Evolutionary conservation across 768 basidiomycete genomes (phyloP), one percentile per base, ranked within the genome.

Genomic region (Sporobolomyces pararoseus): DNA sequence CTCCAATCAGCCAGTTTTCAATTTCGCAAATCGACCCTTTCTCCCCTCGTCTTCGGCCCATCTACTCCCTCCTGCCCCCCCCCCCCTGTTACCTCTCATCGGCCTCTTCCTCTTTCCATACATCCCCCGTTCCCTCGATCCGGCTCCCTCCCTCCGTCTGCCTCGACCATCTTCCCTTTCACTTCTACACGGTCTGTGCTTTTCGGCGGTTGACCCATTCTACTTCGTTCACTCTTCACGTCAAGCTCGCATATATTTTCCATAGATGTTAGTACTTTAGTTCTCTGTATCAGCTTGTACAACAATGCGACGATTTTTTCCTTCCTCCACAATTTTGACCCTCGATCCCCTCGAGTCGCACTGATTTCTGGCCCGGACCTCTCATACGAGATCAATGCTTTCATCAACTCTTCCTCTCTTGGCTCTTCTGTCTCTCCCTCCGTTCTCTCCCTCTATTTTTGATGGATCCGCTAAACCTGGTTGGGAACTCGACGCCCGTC

Each of bases 231-330:
- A 6, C 23, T 35, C 29, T 50, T 52, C 32, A 27, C 42, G 9
- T n/a, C n/a, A n/a, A n/a, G n/a, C n/a, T n/a, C n/a, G n/a, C n/a
- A n/a, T n/a, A n/a, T n/a, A n/a, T 47, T 13, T 23, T 21, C 21
- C 46, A 12, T 47, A 47, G 46, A 47, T 47, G 46, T 47, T 23
- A 6, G 10, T 42, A 42, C 19, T 49, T 46, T 61, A 12, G 31
- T 19, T 39, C 21, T 34, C 29, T 62, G 58, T 46, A 59, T 34
- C 25, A 59, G 58, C 58, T 59, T 59, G 58, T 59, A 59, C 42
- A 59, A 14, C 25, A 46, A 46, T 46, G 58, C 58, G 58, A 25
- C 27, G 50, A 7, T 4, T 7, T 51, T 51, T 27, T 27, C n/a
- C n/a, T 21, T 51, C 50, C 50, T 51, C 50, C 29, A 9, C 46